phyloP scores from a whole-genome alignment of 2,329 filamentous ascomycete genomes.

The Diaporthe ampelina region DNA sequence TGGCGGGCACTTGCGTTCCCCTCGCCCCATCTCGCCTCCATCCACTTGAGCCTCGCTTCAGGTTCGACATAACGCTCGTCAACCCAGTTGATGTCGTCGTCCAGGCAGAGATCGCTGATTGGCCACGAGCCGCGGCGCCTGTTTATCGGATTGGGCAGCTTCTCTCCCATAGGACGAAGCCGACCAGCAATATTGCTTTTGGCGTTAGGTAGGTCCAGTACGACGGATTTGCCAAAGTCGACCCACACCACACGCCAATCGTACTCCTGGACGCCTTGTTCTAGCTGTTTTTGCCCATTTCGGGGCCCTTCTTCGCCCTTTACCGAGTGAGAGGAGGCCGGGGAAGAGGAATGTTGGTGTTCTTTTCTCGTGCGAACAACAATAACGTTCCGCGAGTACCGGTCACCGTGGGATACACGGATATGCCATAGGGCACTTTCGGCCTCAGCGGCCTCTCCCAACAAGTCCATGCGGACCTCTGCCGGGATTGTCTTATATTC shows the following conservation, averaged over 20 bases:
- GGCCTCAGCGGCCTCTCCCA: not conserved
- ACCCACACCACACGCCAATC: not conserved
- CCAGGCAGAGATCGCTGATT: not conserved
- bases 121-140: not conserved
- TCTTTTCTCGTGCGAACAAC: not conserved
- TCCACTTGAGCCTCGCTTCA: no score
- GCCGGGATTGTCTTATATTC: not conserved
- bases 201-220: not conserved
- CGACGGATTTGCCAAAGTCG: not conserved
- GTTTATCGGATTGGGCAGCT: not conserved
- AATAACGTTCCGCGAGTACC: slow-evolving; percentile 11
- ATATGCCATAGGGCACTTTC: slow-evolving; percentile 17
- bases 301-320: not conserved
- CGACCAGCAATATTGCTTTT: not conserved
- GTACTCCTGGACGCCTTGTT: not conserved
- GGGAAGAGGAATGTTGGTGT: no score
- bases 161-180: not conserved
- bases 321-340: not conserved
- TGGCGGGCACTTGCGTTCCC: no score
- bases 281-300: not conserved
- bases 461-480: not conserved
- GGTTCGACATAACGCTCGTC: no score
- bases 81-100: no score
- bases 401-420: not conserved
- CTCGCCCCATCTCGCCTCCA: no score